A percentile compares a stretch with the other conserved stretches of the same genome.
Evolutionary conservation across 768 basidiomycete species (phyloP).

Genomic region (Mycena epipterygia): DNA sequence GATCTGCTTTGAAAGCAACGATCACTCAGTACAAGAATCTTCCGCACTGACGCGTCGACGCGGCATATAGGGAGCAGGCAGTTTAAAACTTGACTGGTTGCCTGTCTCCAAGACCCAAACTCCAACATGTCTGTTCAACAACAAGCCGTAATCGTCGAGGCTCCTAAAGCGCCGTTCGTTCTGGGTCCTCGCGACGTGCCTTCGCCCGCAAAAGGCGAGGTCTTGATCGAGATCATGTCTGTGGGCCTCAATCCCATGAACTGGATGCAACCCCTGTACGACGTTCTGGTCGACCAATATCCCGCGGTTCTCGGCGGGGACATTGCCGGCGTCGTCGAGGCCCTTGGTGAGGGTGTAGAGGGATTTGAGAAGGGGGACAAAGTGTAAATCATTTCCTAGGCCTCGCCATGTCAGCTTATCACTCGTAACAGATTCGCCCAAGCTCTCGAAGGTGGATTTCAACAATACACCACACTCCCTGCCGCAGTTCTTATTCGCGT

Average conservation of each 20-base stretch:
- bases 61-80: no score
- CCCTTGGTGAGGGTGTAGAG: constrained; percentile 50
- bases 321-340: constrained; percentile 48
- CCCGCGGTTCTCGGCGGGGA: constrained; percentile 47
- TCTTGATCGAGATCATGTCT: constrained; percentile 47
- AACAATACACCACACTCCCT: constrained; percentile 43
- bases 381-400: constrained; percentile 31
- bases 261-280: constrained; percentile 47
- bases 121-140: not conserved
- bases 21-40: no score
- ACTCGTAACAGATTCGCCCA: not conserved
- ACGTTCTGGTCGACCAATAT: constrained; percentile 39
- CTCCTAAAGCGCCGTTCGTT: constrained; percentile 36
- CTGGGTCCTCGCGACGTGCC: constrained; percentile 36
- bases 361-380: constrained; percentile 50
- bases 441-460: constrained; percentile 33
- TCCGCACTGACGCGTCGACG: no score
- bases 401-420: not conserved
- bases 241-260: constrained; percentile 49
- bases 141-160: constrained; percentile 1
- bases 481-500: constrained; percentile 11
- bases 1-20: no score
- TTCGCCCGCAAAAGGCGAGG: constrained; percentile 42
- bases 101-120: no score
- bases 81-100: no score